Conservation (phyloP, 192 early-diverging fungal genomes). For the Gryganskiella cystojenkinii region DNA sequence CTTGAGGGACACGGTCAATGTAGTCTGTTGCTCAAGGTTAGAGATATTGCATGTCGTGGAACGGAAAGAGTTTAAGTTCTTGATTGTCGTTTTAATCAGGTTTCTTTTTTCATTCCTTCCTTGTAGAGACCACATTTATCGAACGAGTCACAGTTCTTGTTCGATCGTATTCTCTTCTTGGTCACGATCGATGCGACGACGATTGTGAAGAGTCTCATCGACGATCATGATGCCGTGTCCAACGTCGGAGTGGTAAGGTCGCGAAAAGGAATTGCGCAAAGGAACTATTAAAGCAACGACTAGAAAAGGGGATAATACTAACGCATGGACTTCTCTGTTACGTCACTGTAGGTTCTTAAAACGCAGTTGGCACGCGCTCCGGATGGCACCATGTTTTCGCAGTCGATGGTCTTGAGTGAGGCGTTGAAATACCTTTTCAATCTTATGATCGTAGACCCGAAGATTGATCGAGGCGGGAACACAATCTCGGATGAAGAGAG, state of each 20-base stretch:
- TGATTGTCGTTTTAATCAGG: not conserved
- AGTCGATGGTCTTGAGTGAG: constrained; percentile 59
- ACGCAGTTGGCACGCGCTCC: constrained; percentile 44
- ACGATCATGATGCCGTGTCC: constrained; percentile 48
- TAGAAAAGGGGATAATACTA: no score
- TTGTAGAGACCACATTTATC: constrained; percentile 44
- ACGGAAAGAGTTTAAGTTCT: no score
- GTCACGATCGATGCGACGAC: constrained; percentile 61
- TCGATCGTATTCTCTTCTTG: constrained; percentile 75
- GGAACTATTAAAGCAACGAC: no score
- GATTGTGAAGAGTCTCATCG: constrained; percentile 54
- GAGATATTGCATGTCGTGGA: no score
- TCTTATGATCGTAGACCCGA: constrained; percentile 57
- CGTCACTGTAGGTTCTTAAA: constrained; percentile 24
- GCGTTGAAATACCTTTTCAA: constrained; percentile 67
- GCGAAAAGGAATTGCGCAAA: not conserved
- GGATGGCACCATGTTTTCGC: constrained; percentile 48
- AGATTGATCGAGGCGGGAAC: constrained; percentile 21
- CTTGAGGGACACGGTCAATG: constrained; percentile 53
- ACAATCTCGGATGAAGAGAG: constrained; percentile 17
- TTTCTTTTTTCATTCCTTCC: not conserved
- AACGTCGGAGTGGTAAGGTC: constrained; percentile 51
- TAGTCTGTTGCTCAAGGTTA: constrained; percentile 60
- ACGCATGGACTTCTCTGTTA: no score
- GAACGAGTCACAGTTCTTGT: constrained; percentile 68